Evolutionary conservation across 2,329 filamentous ascomycete species (phyloP), one percentile per base, ranked within the genome.

Genomic region (Exophiala xenobiotica): DNA sequence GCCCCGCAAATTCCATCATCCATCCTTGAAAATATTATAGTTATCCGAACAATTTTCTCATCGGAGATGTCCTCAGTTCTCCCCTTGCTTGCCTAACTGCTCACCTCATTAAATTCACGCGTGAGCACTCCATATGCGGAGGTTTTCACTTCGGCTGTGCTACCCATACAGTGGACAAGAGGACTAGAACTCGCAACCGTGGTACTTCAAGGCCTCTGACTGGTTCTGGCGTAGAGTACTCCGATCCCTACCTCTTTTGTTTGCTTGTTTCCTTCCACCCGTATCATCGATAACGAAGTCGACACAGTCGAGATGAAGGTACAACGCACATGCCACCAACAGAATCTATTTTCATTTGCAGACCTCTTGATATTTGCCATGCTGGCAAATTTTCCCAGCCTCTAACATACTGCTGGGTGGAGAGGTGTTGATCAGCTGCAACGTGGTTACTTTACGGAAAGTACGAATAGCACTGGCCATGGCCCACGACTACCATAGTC

Each of bases 401-500:
- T 12, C 5, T 11, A 33, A 33, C 38, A 18, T 38, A 12, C 37
- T 40, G 38, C 38, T n/a, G 12, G 18, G 27, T 14, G 39, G 37
- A 24, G 43, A 26, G 29, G 11, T 24, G 41, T 42, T 20, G 27
- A 37, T 47, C 42, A 43, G 23, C 35, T 50, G 29, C 37, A 51
- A 35, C 29, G 37, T 54, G 38, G 31, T 40, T 23, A 35, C 12
- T 24, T 26, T 49, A 42, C 19, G 51, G 20, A 41, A 14, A 29
- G 43, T 27, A 27, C 26, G 12, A 27, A 7, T 27, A n/a, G n/a
- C n/a, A n/a, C n/a, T n/a, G 44, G 37, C 50, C 37, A 47, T 26
- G 26, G 26, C 26, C 29, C 12, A 33, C 29, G 9, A 29, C 42
- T n/a, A n/a, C n/a, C n/a, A n/a, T n/a, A n/a, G n/a, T n/a, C n/a